Evolutionary conservation across 164 flowering plant species (phyloP).

Genomic region (Sextonia rubra): DNA sequence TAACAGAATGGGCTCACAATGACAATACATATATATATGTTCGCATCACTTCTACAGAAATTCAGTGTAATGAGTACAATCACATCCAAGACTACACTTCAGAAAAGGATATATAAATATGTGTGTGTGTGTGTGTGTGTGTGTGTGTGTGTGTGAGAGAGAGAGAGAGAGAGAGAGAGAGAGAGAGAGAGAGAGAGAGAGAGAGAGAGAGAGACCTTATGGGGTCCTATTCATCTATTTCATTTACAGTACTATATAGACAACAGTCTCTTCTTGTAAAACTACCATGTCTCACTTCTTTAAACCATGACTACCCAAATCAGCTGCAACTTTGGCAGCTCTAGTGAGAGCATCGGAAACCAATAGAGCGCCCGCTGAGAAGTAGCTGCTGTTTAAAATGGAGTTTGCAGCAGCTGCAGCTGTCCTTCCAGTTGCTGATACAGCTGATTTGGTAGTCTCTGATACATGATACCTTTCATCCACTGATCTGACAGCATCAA

Average conservation of each 20-base stretch:
- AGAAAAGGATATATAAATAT: too few species aligned
- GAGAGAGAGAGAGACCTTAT: not conserved
- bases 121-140: too few species aligned
- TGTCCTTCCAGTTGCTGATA: constrained; percentile 54
- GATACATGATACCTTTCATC: constrained; percentile 59
- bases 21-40: too few species aligned
- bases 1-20: not conserved
- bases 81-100: too few species aligned
- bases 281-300: constrained; percentile 4
- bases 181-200: not conserved
- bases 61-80: too few species aligned
- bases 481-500: constrained; percentile 55
- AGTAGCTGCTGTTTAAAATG: constrained; percentile 75
- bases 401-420: constrained; percentile 60
- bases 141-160: too few species aligned
- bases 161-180: not conserved
- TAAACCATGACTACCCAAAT: constrained; percentile 46
- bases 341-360: constrained; percentile 60
- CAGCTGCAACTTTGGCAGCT: constrained; percentile 72
- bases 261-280: not conserved
- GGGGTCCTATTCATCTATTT: not conserved
- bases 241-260: not conserved
- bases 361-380: constrained; percentile 78
- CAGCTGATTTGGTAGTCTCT: constrained; percentile 51
- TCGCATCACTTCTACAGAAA: too few species aligned